Percentiles rank a stretch among this genome's conserved stretches.
Evolutionary conservation across 2,329 filamentous ascomycete species (phyloP).

Genomic region (Pseudopyrenochaeta lycopersici): DNA sequence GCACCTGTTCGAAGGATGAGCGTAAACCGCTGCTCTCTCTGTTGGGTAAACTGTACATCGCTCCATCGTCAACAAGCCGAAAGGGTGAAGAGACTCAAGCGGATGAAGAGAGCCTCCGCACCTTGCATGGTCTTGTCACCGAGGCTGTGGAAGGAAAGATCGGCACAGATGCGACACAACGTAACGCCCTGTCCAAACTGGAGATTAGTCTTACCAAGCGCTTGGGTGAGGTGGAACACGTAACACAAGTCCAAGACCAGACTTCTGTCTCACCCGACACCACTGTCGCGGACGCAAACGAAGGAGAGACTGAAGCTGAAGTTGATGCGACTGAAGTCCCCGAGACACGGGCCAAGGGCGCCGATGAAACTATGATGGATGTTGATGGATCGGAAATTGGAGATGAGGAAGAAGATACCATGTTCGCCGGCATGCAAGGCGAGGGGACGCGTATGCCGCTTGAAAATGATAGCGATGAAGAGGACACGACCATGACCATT

Average conservation of each 20-base stretch:
- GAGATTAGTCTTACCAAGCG: slow-evolving; percentile 61
- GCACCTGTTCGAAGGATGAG: slow-evolving; percentile 76
- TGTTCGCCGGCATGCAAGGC: slow-evolving; percentile 44
- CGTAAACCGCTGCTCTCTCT: slow-evolving; percentile 73
- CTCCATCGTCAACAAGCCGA: slow-evolving; percentile 60
- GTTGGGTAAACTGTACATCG: slow-evolving; percentile 82
- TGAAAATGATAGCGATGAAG: slow-evolving; percentile 36
- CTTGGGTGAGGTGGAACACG: slow-evolving; percentile 50
- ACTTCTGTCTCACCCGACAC: slow-evolving; percentile 24
- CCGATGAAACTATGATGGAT: slow-evolving; percentile 4
- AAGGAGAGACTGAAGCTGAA: slow-evolving; percentile 12
- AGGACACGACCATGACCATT: slow-evolving; percentile 19
- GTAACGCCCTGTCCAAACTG: slow-evolving; percentile 65
- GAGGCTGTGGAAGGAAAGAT: slow-evolving; percentile 60
- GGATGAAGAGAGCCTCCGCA: slow-evolving; percentile 33
- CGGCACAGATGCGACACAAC: slow-evolving; percentile 61
- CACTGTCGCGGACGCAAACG: slow-evolving; percentile 14
- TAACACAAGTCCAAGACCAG: slow-evolving; percentile 20
- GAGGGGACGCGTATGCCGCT: slow-evolving; percentile 47
- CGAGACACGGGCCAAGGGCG: slow-evolving; percentile 19
- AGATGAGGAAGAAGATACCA: slow-evolving; percentile 43
- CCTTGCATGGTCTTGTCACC: slow-evolving; percentile 55
- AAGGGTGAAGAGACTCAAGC: slow-evolving; percentile 23
- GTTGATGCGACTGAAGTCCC: slow-evolving; percentile 22
- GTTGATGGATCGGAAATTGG: slow-evolving; percentile 21